Evolutionary conservation across 1,139 yeast species (phyloP).

Genomic region (Zygoascus sp.): DNA sequence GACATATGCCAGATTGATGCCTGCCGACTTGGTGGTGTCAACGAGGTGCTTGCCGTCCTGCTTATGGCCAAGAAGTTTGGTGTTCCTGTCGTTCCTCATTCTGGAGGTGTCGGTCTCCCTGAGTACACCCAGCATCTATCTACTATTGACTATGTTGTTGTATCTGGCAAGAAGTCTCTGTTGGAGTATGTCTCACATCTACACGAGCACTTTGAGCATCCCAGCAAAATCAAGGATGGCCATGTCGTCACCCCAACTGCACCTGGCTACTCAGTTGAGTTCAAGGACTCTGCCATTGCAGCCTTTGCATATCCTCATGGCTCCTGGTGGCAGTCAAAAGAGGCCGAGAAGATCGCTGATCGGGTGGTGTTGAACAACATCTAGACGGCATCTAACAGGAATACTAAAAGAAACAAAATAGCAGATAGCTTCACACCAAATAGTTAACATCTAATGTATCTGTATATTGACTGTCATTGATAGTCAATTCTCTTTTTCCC

Average conservation of each 20-base stretch:
- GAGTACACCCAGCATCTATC: constrained; percentile 41
- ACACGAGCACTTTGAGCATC: constrained; percentile 35
- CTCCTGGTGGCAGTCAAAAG: constrained; percentile 36
- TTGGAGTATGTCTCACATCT: constrained; percentile 36
- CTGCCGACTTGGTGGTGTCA: constrained; percentile 40
- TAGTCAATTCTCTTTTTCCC: too few species aligned
- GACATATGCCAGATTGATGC: constrained; percentile 40
- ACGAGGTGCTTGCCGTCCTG: constrained; percentile 39
- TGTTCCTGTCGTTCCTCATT: constrained; percentile 41
- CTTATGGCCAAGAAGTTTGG: constrained; percentile 38
- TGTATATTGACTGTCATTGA: too few species aligned
- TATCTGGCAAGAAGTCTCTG: constrained; percentile 35
- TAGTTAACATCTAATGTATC: too few species aligned
- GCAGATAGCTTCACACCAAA: too few species aligned
- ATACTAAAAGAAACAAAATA: not conserved
- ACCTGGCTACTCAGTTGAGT: constrained; percentile 40
- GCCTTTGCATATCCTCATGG: constrained; percentile 37
- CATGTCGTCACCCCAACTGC: constrained; percentile 37
- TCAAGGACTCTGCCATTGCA: constrained; percentile 34
- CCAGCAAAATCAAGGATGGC: constrained; percentile 37
- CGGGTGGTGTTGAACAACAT: constrained; percentile 18
- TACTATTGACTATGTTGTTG: constrained; percentile 38
- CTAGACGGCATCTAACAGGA: not conserved
- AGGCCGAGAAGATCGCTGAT: constrained; percentile 22
- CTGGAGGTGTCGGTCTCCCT: constrained; percentile 42